Conservation (phyloP, 2,329 filamentous ascomycete genomes). For the Colletotrichum tabaci region DNA sequence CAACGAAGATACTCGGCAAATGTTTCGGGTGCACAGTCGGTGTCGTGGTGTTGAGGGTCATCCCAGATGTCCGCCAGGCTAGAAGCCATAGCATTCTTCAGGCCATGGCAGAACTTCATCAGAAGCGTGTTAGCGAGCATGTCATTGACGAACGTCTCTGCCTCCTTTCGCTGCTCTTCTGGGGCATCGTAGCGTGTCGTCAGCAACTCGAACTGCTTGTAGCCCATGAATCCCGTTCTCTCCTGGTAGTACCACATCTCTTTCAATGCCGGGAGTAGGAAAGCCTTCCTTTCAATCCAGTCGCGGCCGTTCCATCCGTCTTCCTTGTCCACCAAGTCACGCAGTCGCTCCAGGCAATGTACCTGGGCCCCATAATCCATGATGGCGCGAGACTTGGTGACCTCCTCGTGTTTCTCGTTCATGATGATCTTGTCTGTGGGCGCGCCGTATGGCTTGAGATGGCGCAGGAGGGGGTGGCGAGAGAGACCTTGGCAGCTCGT, state of each 20-base stretch:
- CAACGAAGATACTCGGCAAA: slow-evolving; percentile 55
- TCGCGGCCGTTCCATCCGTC: slow-evolving; percentile 53
- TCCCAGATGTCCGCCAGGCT: slow-evolving; percentile 51
- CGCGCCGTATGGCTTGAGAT: slow-evolving; percentile 36
- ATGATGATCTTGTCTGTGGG: slow-evolving; percentile 24
- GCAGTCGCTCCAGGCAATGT: slow-evolving; percentile 45
- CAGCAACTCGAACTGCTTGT: slow-evolving; percentile 45
- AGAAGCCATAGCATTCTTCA: slow-evolving; percentile 44
- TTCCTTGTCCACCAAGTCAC: slow-evolving; percentile 52
- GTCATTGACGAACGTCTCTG: slow-evolving; percentile 48
- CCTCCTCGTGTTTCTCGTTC: neutral
- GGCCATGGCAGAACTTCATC: slow-evolving; percentile 54
- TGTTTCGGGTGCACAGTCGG: slow-evolving; percentile 50
- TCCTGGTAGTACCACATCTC: slow-evolving; percentile 42
- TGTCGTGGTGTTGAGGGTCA: slow-evolving; percentile 49
- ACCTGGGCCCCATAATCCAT: slow-evolving; percentile 32
- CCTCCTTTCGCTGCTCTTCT: slow-evolving; percentile 34
- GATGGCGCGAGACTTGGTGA: slow-evolving; percentile 22
- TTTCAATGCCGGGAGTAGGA: slow-evolving; percentile 45
- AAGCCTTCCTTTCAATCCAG: slow-evolving; percentile 51
- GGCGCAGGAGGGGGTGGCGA: slow-evolving; percentile 48
- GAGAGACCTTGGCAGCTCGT: slow-evolving; percentile 51
- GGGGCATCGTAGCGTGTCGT: slow-evolving; percentile 3
- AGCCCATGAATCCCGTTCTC: slow-evolving; percentile 16
- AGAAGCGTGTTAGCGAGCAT: slow-evolving; percentile 50